Base-by-base conservation (phyloP, 441 rosid species). In the Rhodomyrtus psidioides region DNA sequence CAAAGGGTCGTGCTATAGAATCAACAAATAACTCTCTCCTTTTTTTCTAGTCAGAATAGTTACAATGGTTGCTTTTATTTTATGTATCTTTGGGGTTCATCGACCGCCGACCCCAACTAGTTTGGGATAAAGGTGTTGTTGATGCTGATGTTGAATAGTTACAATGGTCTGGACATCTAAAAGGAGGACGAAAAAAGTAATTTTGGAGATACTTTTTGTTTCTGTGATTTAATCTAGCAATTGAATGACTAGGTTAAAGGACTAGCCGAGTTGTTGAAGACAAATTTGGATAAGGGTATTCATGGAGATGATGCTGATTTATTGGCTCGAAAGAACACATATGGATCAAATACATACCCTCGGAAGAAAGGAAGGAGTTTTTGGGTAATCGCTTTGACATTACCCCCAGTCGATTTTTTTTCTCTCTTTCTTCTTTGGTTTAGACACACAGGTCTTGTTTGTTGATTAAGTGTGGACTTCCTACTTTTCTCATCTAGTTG, bases 301-400 rank as follows among this genome's bases (percentile, higher is more conserved):
- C 81, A 46, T 70, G 99, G 95, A 82, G 97, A 95, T 90, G 97
- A 94, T 90, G 90, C 89, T 79, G 99, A 96, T 90, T 86, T 95
- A 87, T 83, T 91, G 62, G 94, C 93, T 85, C 91, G 98, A 89
- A 94, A 86, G 90, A 90, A 89, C 83, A 92, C 82, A 82, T 97
- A 93, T 95, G 99, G 99, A 82, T 94, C 98, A 85, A 97, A 97
- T 91, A 96, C 99, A 44, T 97, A 97, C 91, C 99, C 99, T 85
- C 95, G 86, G 85, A 97, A 94, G 90, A 95, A 96, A 89, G 98
- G 99, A 85, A 93, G 99, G 91, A 94, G 93, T 84, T 97, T 97
- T 86, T 97, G 98, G 99, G 99, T 97, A 94, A 86, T 83, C 81
- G 49, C 54, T 85, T 88, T 85, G 42, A 46, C 44, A 24, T 10